Percentiles rank a stretch among this genome's conserved stretches.
Conservation (phyloP, 768 basidiomycete genomes). For the Lactarius sanguifluus region DNA sequence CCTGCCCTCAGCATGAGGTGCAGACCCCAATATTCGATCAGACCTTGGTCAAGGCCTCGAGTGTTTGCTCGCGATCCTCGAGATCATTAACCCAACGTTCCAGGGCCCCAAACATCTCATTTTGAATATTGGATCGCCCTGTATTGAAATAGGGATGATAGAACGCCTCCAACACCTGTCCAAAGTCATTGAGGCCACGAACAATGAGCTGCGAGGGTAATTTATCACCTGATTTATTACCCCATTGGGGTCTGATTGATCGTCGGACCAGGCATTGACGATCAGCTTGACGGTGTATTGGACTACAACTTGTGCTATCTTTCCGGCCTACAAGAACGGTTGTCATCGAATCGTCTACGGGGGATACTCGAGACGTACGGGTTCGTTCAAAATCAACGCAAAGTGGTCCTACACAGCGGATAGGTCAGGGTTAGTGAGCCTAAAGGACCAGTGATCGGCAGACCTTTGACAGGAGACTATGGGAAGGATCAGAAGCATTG, state of each 20-base stretch:
- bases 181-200: background rate
- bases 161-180: slow-evolving; percentile 58
- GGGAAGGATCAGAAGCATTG: slow-evolving; percentile 68
- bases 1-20: background rate
- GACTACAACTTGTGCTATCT: slow-evolving; percentile 67
- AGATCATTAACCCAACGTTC: slow-evolving; percentile 53
- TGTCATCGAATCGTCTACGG: background rate
- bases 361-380: slow-evolving; percentile 31
- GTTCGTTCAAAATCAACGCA: slow-evolving; percentile 67
- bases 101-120: slow-evolving; percentile 58
- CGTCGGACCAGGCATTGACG: slow-evolving; percentile 56
- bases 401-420: slow-evolving; percentile 58
- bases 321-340: slow-evolving; percentile 46
- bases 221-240: slow-evolving; percentile 47
- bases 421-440: background rate
- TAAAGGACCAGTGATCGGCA: background rate
- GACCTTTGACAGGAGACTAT: slow-evolving; percentile 68
- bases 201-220: background rate
- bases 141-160: slow-evolving; percentile 68
- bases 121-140: slow-evolving; percentile 53
- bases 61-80: slow-evolving; percentile 45
- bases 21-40: slow-evolving; percentile 16
- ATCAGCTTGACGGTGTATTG: slow-evolving; percentile 59
- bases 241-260: slow-evolving; percentile 44
- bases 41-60: slow-evolving; percentile 56